Conservation (phyloP, 2,329 filamentous ascomycete genomes). For the Aureobasidium lini region DNA sequence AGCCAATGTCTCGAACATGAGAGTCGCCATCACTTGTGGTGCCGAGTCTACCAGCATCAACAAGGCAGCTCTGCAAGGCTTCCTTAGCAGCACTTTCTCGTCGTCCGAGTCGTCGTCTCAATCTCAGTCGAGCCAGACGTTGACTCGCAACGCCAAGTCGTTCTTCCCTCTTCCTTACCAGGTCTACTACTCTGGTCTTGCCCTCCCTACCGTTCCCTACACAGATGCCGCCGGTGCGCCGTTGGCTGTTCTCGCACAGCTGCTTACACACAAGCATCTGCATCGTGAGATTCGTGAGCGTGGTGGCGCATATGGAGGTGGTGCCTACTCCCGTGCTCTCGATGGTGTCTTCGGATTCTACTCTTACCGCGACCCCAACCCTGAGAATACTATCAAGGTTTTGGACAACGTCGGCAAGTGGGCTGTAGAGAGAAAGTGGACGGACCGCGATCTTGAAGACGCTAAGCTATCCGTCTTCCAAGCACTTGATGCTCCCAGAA, state of each 20-base stretch:
- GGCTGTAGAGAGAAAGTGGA: conserved; percentile 76
- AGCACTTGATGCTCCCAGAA: conserved; percentile 76
- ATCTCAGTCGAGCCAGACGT: conserved; percentile 2
- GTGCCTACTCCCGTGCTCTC: conserved; percentile 71
- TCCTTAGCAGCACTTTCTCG: conserved; percentile 42
- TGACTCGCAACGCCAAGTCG: conserved; percentile 51
- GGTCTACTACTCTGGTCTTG: conserved; percentile 85
- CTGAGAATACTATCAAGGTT: conserved; percentile 75
- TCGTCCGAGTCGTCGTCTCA: conserved; percentile 1
- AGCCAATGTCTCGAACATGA: conserved; percentile 56
- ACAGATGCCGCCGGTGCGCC: conserved; percentile 66
- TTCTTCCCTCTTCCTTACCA: conserved; percentile 96
- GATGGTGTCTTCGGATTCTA: conserved; percentile 90
- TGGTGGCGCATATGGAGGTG: conserved; percentile 90
- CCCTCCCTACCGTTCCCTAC: conserved; percentile 78
- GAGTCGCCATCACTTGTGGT: conserved; percentile 81
- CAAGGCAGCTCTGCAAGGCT: conserved; percentile 60
- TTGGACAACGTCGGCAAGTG: conserved; percentile 77
- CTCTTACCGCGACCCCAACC: conserved; percentile 94
- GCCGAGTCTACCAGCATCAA: conserved; percentile 64
- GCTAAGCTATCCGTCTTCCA: conserved; percentile 96
- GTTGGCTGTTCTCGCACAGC: conserved; percentile 79
- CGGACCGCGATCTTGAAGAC: conserved; percentile 80
- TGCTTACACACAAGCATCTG: conserved; percentile 91
- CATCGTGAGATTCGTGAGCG: conserved; percentile 98